Percentiles rank a stretch among this genome's conserved stretches.
Conservation (phyloP, 2,329 filamentous ascomycete species). For the Coniochaeta sp. region DNA sequence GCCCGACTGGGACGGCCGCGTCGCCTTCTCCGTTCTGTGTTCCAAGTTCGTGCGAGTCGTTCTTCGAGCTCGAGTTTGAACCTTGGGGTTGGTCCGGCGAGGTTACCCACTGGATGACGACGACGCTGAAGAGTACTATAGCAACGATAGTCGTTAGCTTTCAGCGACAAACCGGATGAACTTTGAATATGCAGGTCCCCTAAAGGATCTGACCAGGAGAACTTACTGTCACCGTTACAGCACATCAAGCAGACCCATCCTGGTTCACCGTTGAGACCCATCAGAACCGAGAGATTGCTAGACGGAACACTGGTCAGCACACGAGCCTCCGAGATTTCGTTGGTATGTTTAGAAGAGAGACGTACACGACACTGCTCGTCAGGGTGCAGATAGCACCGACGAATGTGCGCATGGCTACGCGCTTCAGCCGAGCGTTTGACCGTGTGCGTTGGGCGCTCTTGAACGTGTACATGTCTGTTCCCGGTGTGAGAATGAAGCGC, state of each 20-base stretch:
- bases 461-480: slow-evolving; percentile 46
- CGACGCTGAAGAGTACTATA: slow-evolving; percentile 34
- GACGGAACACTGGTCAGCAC: neutral
- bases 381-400: slow-evolving; percentile 51
- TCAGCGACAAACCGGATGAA: too few species aligned
- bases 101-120: slow-evolving; percentile 57
- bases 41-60: neutral
- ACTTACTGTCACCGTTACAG: slow-evolving; percentile 55
- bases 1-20: neutral
- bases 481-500: neutral
- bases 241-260: slow-evolving; percentile 61
- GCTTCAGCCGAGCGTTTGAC: slow-evolving; percentile 36
- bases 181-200: too few species aligned
- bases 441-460: slow-evolving; percentile 34
- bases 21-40: neutral
- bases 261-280: slow-evolving; percentile 50
- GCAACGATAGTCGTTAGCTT: neutral
- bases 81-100: slow-evolving; percentile 25
- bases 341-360: slow-evolving; percentile 4
- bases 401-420: slow-evolving; percentile 51
- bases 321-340: neutral
- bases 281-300: slow-evolving; percentile 54
- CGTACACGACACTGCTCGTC: slow-evolving; percentile 49
- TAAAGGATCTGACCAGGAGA: neutral
- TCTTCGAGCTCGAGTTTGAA: neutral